phyloP scores from a whole-genome alignment of 352 stramenopile genomes.

The Globisporangium rhizosaccharum region DNA sequence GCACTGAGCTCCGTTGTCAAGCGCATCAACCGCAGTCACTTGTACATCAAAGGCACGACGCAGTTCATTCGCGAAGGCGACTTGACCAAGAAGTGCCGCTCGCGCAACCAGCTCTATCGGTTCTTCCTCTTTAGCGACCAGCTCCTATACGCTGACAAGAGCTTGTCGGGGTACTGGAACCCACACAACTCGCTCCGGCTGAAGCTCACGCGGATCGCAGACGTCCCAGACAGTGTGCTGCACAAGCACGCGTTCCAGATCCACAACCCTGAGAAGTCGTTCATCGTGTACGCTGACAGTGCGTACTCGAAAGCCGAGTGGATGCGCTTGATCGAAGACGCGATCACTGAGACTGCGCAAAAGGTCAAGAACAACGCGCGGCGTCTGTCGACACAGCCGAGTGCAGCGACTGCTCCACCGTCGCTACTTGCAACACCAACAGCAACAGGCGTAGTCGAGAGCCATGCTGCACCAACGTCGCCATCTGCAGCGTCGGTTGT shows the following conservation, averaged over 20 bases:
- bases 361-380: constrained; percentile 71
- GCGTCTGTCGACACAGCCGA: constrained; percentile 41
- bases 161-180: constrained; percentile 77
- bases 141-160: constrained; percentile 75
- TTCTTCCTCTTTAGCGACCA: constrained; percentile 90
- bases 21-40: constrained; percentile 88
- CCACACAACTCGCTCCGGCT: constrained; percentile 81
- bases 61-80: constrained; percentile 94
- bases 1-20: constrained; percentile 83
- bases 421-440: not conserved
- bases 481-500: constrained; percentile 11
- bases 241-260: constrained; percentile 83
- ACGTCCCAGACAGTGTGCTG: constrained; percentile 65
- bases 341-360: constrained; percentile 63
- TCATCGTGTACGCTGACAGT: constrained; percentile 75
- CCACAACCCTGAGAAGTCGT: constrained; percentile 80
- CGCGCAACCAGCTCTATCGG: constrained; percentile 76
- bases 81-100: constrained; percentile 92
- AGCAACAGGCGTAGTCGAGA: not conserved
- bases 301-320: constrained; percentile 65
- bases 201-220: constrained; percentile 76
- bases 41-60: constrained; percentile 92
- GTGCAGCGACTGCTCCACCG: not conserved
- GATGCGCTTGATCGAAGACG: constrained; percentile 78
- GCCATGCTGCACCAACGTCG: constrained; percentile 1